A percentile compares a stretch with the other conserved stretches of the same genome.
These are phyloP conservation scores for Circinella umbellata DNA, from an alignment of 371 early-diverging fungal species.

Conservation along the genomic window DNA sequence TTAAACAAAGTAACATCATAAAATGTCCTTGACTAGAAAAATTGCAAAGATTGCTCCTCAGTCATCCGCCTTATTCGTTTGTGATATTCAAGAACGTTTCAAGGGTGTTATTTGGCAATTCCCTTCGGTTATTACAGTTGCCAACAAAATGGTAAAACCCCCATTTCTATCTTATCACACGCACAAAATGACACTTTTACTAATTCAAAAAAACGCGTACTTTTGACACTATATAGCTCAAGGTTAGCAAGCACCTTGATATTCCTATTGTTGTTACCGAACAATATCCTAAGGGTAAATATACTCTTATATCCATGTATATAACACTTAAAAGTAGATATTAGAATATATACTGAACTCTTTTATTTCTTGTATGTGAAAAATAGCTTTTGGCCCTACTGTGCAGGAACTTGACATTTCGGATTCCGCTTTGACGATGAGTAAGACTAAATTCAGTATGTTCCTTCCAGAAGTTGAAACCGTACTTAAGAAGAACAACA, in stretches of 20 bases:
- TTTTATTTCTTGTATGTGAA: conserved; percentile 5
- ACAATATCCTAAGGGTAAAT: conserved; percentile 78
- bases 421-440: conserved; percentile 53
- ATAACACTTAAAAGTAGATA: too few species aligned
- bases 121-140: conserved; percentile 82
- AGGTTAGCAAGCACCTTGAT: conserved; percentile 71
- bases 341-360: too few species aligned
- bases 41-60: conserved; percentile 54
- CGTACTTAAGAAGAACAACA: conserved; percentile 58
- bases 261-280: conserved; percentile 92
- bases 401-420: conserved; percentile 79
- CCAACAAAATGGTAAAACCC: conserved; percentile 79
- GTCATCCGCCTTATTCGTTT: conserved; percentile 87
- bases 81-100: conserved; percentile 93
- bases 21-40: conserved; percentile 35
- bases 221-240: conserved; percentile 37
- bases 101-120: conserved; percentile 80
- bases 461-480: conserved; percentile 67
- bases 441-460: conserved; percentile 95
- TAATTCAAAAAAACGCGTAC: neutral
- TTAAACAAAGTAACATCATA: neutral
- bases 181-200: too few species aligned
- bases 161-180: too few species aligned
- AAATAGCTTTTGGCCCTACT: conserved; percentile 81
- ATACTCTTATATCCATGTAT: too few species aligned